Conservation (phyloP, 2,329 filamentous ascomycete species). For the Colletotrichum chrysophilum region DNA sequence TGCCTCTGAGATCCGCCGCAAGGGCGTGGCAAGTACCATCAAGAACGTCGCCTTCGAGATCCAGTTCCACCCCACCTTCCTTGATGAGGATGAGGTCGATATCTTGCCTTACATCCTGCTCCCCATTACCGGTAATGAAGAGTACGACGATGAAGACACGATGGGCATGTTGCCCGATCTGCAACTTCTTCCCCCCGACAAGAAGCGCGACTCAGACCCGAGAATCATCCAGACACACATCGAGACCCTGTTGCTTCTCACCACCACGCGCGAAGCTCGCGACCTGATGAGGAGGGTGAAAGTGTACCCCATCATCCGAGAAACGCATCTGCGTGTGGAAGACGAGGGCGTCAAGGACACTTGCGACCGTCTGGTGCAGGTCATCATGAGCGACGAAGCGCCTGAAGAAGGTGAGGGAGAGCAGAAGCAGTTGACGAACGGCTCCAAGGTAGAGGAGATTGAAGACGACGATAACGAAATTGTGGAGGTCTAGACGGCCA, state of each 20-base stretch:
- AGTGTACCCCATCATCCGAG: conserved; percentile 88
- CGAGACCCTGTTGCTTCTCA: conserved; percentile 85
- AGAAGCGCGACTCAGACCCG: conserved; percentile 78
- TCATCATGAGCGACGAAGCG: conserved; percentile 82
- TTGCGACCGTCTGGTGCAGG: conserved; percentile 88
- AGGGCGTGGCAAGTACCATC: conserved; percentile 94
- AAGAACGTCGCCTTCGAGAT: conserved; percentile 93
- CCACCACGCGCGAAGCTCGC: conserved; percentile 76
- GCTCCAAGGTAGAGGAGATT: conserved; percentile 46
- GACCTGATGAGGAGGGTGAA: conserved; percentile 77
- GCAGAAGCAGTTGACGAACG: conserved; percentile 44
- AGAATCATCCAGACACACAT: conserved; percentile 85
- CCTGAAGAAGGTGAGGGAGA: conserved; percentile 47
- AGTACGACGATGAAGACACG: conserved; percentile 86
- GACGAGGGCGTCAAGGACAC: conserved; percentile 83
- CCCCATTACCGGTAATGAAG: conserved; percentile 86
- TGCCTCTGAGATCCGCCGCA: conserved; percentile 79
- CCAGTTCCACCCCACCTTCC: conserved; percentile 71
- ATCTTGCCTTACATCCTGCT: conserved; percentile 88
- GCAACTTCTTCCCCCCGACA: conserved; percentile 88
- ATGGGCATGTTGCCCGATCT: conserved; percentile 88
- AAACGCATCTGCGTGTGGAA: conserved; percentile 79
- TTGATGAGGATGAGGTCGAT: conserved; percentile 76
- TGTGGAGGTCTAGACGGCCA: conserved; percentile 51
- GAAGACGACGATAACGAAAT: conserved; percentile 59